Base-by-base conservation (phyloP, 2,329 filamentous ascomycete species). In the Claviceps sp. region DNA sequence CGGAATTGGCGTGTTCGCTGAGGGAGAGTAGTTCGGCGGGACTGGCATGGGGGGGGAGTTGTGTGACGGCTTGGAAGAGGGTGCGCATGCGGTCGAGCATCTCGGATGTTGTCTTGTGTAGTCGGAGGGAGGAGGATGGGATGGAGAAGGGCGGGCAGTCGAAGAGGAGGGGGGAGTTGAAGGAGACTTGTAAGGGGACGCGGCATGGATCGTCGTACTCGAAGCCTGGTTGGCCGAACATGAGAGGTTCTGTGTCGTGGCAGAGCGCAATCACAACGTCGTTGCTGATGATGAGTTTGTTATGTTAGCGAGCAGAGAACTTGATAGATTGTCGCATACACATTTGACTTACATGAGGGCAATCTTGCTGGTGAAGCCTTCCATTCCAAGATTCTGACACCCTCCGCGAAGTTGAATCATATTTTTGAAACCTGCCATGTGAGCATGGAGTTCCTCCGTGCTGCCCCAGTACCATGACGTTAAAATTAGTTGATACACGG, bases 401-500 rank as follows among this genome's bases (percentile, higher is more conserved):
- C 75, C 73, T 11, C 74, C 75, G 24, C 73, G 66, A 47, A 72
- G 57, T 22, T 60, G 61, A 9, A 78, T 68, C 72, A 78, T 75
- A 47, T 70, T 69, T 54, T 67, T 65, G 16, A 79, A 64, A 0
- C 74, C 74, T 6, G 59, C 60, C 54, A 77, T 67, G 50, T 78
- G 75, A 1, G 69, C 67, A 24, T 67, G 64, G 11, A 77, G 63
- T 54, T 73, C 70, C 40, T 65, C 59, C 0, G 67, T 69, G 26
- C 69, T 70, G 5, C 74, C 73, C 73, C 74, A 77, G 57, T 76
- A 77, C 75, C 76, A 79, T 53, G 76, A 75, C 46, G 75, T 70
- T 24, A 74, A 61, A 22, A 74, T 67, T 54, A 77, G 66, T 58
- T 77, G 75, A 1, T 72, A 61, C 5, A 76, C 72, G 3, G 67